Percentiles rank a stretch among this genome's conserved stretches.
These are phyloP conservation scores for Symbiodinium natans DNA, from an alignment of 73 alveolate species.

Conservation along the genomic window DNA sequence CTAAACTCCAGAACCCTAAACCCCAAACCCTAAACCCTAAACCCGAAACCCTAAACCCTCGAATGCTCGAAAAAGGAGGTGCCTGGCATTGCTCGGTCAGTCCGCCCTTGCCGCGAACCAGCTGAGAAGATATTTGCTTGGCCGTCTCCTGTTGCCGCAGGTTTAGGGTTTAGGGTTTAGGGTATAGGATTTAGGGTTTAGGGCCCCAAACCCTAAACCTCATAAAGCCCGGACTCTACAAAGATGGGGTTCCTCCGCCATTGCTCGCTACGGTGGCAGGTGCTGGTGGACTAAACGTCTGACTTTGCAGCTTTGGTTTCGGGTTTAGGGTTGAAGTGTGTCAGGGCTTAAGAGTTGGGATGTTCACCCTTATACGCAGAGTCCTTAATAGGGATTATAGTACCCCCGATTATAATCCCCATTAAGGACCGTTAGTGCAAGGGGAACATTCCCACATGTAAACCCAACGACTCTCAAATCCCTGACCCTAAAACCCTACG, in stretches of 20 bases:
- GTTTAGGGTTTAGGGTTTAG: not conserved
- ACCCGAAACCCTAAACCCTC: not conserved
- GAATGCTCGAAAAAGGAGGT: too few species aligned
- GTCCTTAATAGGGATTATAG: too few species aligned
- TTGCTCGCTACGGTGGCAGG: too few species aligned
- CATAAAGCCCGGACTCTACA: too few species aligned
- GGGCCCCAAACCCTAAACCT: not conserved
- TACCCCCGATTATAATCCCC: too few species aligned
- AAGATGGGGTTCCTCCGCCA: too few species aligned
- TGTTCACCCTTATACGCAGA: too few species aligned
- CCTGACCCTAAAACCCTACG: not conserved
- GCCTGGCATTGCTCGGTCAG: conserved; percentile 81
- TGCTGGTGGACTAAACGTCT: not conserved
- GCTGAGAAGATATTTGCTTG: conserved; percentile 55
- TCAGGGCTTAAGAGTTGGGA: too few species aligned
- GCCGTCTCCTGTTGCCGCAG: conserved; percentile 26
- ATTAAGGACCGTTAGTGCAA: too few species aligned
- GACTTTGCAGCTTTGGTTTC: too few species aligned
- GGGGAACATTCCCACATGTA: too few species aligned
- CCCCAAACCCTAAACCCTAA: not conserved
- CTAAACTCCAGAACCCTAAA: not conserved
- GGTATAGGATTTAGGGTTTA: not conserved
- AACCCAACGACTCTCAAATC: not conserved
- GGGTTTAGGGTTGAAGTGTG: too few species aligned
- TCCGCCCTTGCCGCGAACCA: conserved; percentile 90